These are phyloP conservation scores for Trypanosoma caninum DNA, from an alignment of 208 protist species.

Conservation along the genomic window DNA sequence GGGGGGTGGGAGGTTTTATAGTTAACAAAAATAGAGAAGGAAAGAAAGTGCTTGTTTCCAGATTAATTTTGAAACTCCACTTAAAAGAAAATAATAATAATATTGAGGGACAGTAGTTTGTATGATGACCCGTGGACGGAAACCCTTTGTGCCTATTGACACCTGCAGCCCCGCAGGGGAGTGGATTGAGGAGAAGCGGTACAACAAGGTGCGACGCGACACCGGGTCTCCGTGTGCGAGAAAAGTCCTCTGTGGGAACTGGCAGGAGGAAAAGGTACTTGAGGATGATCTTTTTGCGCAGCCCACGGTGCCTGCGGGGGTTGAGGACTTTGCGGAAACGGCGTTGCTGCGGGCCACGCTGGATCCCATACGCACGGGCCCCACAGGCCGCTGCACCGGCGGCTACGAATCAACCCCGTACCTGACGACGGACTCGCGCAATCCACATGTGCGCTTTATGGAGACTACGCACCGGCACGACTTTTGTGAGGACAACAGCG, in stretches of 20 bases:
- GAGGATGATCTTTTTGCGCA: slow-evolving; percentile 64
- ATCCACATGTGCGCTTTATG: slow-evolving; percentile 44
- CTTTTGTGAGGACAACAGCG: slow-evolving; percentile 54
- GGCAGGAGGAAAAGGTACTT: slow-evolving; percentile 78
- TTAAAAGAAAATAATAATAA: too few relatives aligned
- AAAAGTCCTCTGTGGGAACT: slow-evolving; percentile 89
- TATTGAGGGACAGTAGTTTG: too few relatives aligned
- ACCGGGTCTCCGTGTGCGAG: slow-evolving; percentile 18
- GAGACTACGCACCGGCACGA: slow-evolving; percentile 67
- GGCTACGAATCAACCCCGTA: slow-evolving; percentile 76
- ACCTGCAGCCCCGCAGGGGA: slow-evolving; percentile 79
- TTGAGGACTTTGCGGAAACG: slow-evolving; percentile 1
- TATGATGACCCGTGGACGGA: slow-evolving; percentile 39
- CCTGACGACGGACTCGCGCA: slow-evolving; percentile 48
- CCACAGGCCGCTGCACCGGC: slow-evolving; percentile 46
- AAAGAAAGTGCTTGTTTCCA: slow-evolving; percentile 32
- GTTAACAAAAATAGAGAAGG: background rate
- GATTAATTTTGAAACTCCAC: too few relatives aligned
- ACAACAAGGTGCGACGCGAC: slow-evolving; percentile 69
- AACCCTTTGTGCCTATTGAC: slow-evolving; percentile 84
- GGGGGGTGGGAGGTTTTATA: background rate
- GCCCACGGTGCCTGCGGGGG: slow-evolving; percentile 29
- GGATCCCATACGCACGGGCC: slow-evolving; percentile 55
- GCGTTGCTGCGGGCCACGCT: slow-evolving; percentile 35
- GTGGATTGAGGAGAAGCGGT: slow-evolving; percentile 88